Conservation (phyloP, 2,329 filamentous ascomycete species). For the Aspergillus latus region DNA sequence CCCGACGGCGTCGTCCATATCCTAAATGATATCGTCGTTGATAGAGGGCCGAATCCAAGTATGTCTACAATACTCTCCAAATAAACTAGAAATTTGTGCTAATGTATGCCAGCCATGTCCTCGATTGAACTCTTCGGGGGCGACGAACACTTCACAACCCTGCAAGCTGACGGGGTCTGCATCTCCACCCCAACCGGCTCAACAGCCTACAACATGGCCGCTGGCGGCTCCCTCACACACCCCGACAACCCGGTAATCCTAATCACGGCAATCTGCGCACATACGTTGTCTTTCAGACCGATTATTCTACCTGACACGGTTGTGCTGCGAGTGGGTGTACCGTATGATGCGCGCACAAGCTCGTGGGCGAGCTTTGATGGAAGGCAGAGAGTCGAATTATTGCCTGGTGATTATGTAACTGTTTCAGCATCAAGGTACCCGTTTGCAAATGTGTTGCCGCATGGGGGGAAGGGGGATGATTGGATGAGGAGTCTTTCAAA, state of each 20-base stretch:
- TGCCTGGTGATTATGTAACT: constrained; percentile 53
- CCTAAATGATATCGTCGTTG: constrained; percentile 94
- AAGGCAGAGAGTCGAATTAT: constrained; percentile 65
- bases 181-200: constrained; percentile 93
- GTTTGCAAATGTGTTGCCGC: constrained; percentile 51
- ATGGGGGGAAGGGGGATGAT: constrained; percentile 46
- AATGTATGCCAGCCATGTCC: constrained; percentile 68
- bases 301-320: constrained; percentile 96
- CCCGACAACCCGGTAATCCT: constrained; percentile 96
- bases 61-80: constrained; percentile 39
- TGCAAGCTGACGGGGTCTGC: constrained; percentile 89
- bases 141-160: constrained; percentile 90
- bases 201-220: constrained; percentile 92
- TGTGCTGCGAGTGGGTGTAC: constrained; percentile 88
- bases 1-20: constrained; percentile 87
- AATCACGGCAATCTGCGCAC: constrained; percentile 89
- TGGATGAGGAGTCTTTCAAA: constrained; percentile 54
- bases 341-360: constrained; percentile 82
- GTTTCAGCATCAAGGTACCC: constrained; percentile 54
- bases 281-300: constrained; percentile 93
- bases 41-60: constrained; percentile 91
- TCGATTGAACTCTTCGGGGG: constrained; percentile 90
- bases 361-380: constrained; percentile 99
- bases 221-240: constrained; percentile 91
- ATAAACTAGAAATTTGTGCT: no score